Percentiles rank a stretch among this genome's conserved stretches.
phyloP scores from a whole-genome alignment of 1,139 yeast genomes.

The Hyphopichia burtonii region DNA sequence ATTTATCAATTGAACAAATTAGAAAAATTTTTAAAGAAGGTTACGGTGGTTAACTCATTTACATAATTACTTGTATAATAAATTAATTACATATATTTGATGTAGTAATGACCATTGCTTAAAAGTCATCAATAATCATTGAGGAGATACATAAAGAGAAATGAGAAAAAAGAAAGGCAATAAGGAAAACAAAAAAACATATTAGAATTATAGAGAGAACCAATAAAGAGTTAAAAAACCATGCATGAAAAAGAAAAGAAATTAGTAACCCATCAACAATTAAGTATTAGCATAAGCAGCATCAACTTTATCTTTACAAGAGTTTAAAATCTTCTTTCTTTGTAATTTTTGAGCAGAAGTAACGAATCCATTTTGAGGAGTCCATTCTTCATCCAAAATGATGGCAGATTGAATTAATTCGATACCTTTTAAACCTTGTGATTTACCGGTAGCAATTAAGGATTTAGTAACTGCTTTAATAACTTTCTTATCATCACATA shows the following conservation, averaged over 20 bases:
- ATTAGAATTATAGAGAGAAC: background rate
- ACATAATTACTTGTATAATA: background rate
- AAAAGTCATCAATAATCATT: background rate
- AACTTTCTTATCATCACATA: constrained; percentile 59
- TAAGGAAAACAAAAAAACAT: background rate
- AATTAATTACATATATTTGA: background rate
- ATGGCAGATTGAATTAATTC: constrained; percentile 82
- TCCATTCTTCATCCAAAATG: constrained; percentile 90
- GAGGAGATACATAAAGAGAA: background rate
- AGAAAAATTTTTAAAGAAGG: constrained; percentile 49
- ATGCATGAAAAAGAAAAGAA: background rate
- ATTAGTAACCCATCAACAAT: background rate
- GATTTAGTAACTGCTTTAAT: constrained; percentile 54
- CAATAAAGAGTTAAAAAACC: background rate
- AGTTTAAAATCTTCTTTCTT: constrained; percentile 82
- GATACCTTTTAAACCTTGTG: constrained; percentile 81
- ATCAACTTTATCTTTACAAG: constrained; percentile 59
- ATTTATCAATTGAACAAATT: constrained; percentile 39
- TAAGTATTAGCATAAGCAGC: constrained; percentile 37
- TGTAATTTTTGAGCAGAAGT: constrained; percentile 96
- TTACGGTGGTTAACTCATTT: constrained; percentile 15
- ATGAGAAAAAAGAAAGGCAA: background rate
- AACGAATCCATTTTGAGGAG: constrained; percentile 91
- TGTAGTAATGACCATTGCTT: background rate
- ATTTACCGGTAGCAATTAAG: constrained; percentile 71